Conservation (phyloP, 2,329 filamentous ascomycete genomes). For the Aspergillus pseudoviridinutans region DNA sequence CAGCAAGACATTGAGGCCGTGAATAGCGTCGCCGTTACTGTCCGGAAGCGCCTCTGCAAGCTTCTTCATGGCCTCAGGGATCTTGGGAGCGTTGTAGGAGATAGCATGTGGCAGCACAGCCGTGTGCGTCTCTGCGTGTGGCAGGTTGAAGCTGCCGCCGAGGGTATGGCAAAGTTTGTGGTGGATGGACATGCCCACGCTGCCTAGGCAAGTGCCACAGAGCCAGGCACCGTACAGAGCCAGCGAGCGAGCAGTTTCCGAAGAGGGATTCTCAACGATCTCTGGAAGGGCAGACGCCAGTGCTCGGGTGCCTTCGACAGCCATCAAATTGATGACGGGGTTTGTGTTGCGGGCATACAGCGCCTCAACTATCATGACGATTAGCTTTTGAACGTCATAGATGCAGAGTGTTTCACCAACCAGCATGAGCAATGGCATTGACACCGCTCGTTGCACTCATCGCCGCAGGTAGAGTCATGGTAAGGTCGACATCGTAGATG, state of each 20-base stretch:
- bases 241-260: constrained; percentile 45
- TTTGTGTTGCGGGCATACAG: constrained; percentile 61
- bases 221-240: constrained; percentile 64
- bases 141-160: constrained; percentile 60
- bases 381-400: background rate
- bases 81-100: constrained; percentile 57
- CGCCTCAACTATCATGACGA: constrained; percentile 49
- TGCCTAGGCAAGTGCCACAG: constrained; percentile 58
- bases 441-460: constrained; percentile 58
- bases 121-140: constrained; percentile 64
- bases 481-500: constrained; percentile 63
- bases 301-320: constrained; percentile 53
- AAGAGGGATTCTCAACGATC: constrained; percentile 46
- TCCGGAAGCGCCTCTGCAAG: constrained; percentile 53
- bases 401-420: constrained; percentile 24
- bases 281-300: constrained; percentile 53
- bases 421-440: constrained; percentile 63
- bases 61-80: constrained; percentile 51
- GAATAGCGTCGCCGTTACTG: constrained; percentile 56
- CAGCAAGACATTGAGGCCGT: constrained; percentile 55
- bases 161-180: constrained; percentile 66
- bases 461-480: constrained; percentile 52
- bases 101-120: constrained; percentile 60
- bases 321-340: constrained; percentile 57
- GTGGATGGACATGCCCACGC: constrained; percentile 60